Conservation (phyloP, 1,284 basidiomycete species). For the Ustilago tritici region DNA sequence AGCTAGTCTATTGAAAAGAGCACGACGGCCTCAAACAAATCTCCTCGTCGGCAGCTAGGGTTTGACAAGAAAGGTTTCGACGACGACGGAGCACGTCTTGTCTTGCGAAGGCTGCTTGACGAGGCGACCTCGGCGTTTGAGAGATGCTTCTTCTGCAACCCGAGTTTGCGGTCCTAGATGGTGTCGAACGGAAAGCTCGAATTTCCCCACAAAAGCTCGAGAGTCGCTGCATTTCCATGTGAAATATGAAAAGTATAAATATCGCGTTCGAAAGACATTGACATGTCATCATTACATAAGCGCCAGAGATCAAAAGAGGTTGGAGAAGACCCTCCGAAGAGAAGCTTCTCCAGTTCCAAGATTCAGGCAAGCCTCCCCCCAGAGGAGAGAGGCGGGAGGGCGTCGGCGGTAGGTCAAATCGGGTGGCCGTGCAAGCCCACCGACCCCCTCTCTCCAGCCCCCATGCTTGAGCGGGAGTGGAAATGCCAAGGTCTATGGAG, state of each 20-base stretch:
- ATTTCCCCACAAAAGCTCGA: conserved; percentile 14
- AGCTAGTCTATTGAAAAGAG: too few relatives aligned
- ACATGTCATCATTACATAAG: conserved; percentile 42
- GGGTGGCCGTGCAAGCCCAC: conserved; percentile 60
- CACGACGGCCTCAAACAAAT: too few relatives aligned
- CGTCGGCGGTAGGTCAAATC: conserved; percentile 56
- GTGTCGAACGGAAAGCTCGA: conserved; percentile 6
- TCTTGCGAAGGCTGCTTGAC: too few relatives aligned
- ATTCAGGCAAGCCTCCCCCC: conserved; percentile 57
- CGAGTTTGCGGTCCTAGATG: not conserved
- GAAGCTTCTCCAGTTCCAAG: conserved; percentile 46
- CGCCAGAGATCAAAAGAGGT: not conserved
- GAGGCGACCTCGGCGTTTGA: not conserved
- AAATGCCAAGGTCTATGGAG: conserved; percentile 56
- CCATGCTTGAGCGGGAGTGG: conserved; percentile 58
- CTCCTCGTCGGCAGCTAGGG: too few relatives aligned
- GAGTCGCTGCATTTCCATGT: conserved; percentile 12
- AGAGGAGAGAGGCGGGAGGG: conserved; percentile 58
- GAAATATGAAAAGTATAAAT: conserved; percentile 8
- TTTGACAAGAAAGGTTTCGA: too few relatives aligned
- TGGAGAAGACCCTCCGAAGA: conserved; percentile 30
- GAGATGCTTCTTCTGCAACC: not conserved
- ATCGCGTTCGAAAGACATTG: not conserved
- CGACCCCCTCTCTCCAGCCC: conserved; percentile 57
- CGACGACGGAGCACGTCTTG: too few relatives aligned